phyloP scores from a whole-genome alignment of 129 eudicot species.

The Arctium minus region DNA sequence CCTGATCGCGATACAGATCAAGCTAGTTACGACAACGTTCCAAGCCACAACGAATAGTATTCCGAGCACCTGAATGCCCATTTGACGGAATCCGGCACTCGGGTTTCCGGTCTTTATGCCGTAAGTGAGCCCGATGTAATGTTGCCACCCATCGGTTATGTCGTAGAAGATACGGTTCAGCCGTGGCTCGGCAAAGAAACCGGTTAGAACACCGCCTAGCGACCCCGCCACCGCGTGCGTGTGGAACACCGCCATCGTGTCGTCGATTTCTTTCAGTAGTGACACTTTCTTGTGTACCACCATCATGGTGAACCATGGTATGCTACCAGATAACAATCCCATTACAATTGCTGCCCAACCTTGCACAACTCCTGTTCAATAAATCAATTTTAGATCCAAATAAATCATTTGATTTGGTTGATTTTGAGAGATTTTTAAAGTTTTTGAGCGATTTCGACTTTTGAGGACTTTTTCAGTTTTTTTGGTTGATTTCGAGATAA shows the following conservation, averaged over 20 bases:
- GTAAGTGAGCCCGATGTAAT: constrained; percentile 45
- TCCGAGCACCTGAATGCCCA: constrained; percentile 51
- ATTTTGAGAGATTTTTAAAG: too few relatives aligned
- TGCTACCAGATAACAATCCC: constrained; percentile 68
- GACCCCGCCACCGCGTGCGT: constrained; percentile 75
- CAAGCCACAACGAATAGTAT: constrained; percentile 42
- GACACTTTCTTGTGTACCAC: constrained; percentile 61
- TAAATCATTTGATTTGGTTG: background rate
- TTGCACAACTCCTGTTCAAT: constrained; percentile 63
- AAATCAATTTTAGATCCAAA: background rate
- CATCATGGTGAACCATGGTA: constrained; percentile 92
- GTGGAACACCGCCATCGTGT: constrained; percentile 80
- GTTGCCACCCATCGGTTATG: constrained; percentile 35
- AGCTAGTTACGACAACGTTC: constrained; percentile 42
- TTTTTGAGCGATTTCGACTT: too few relatives aligned
- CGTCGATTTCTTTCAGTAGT: constrained; percentile 58
- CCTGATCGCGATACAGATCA: constrained; percentile 44
- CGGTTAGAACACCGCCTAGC: constrained; percentile 61
- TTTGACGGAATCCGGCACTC: constrained; percentile 42
- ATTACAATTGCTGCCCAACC: constrained; percentile 79
- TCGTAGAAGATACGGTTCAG: constrained; percentile 46
- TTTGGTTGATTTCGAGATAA: too few relatives aligned
- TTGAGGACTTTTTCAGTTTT: too few relatives aligned
- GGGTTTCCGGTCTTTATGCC: constrained; percentile 34
- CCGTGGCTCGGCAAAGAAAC: constrained; percentile 56